Evolutionary conservation across 2,329 filamentous ascomycete genomes (phyloP), one percentile per base, ranked within the genome.

Genomic region (Thielaviopsis musarum): DNA sequence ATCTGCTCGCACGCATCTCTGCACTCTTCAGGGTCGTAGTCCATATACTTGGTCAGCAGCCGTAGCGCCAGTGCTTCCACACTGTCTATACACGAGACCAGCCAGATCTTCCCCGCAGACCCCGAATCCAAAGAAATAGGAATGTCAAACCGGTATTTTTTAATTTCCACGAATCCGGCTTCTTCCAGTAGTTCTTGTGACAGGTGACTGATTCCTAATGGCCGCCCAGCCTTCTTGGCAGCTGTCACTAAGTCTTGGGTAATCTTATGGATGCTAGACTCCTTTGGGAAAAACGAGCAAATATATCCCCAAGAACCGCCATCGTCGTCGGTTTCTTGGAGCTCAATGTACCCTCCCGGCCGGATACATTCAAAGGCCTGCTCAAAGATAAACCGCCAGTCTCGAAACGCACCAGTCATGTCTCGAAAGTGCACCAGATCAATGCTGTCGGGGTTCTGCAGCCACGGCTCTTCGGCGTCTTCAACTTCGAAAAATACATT

Each of bases 401-500:
- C 75, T 0, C 69, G 67, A 65, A 83, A 81, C 10, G 79, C 74
- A 10, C 78, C 80, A 19, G 76, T 70, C 73, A 83, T 74, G 62
- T 76, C 72, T 5, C 80, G 75, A 59, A 81, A 69, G 65, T 83
- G 80, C 28, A 83, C 73, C 13, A 83, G 68, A 65, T 83, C 80
- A 63, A 80, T 77, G 13, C 73, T 68, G 64, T 81, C 69, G 3
- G 72, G 67, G 3, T 74, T 73, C 15, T 77, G 74, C 61, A 80
- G 76, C 79, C 79, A 82, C 51, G 81, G 78, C 24, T 72, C 67
- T 66, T 81, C 78, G 53, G 78, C 79, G 64, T 82, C 77, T 64
- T 82, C 78, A 5, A 82, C 73, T 67, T 81, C 78, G 69, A 81
- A 82, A 64, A 77, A 80, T 48, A 80, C 74, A 62, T 82, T 82